Base-by-base conservation (phyloP, 768 basidiomycete species). In the Clathrus columnatus region DNA sequence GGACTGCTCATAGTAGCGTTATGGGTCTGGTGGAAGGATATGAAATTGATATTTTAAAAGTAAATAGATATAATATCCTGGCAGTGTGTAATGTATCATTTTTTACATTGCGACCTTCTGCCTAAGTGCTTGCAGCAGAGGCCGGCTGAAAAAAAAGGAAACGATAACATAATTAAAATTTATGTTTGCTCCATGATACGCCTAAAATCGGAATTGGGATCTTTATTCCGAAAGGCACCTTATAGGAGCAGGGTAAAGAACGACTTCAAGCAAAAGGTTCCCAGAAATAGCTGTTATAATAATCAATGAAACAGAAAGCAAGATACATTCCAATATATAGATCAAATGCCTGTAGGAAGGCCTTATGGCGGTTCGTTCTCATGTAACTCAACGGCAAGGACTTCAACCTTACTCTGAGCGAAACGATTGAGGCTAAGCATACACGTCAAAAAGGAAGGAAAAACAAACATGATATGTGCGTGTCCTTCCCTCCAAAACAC, bases 121-220 rank as follows among this genome's bases (percentile, higher is more conserved):
- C 23, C 4, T 7, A 18, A 26, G 17, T 2, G 16, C 20, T 14
- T n/a, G 16, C 5, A 16, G 28, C 5, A 48, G 47, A 5, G 23
- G 58, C 23, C 14, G 45, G 27, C 51, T 47, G 54, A 21, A 41
- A 28, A 30, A 41, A 43, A 10, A 42, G 20, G 42, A 51, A 44
- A 18, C 20, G 17, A 17, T 6, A 48, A 27, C 7, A 18, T 8
- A 23, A 48, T 23, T 20, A 24, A 26, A 44, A 29, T 71, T 54
- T 54, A 71, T 87, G 36, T 87, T 62, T 78, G 86, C 84, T 84
- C 82, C 80, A 83, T 73, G 68, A 87, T 87, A 87, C 85, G 82
- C 85, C 84, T 69, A 54, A 57, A 64, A 63, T 67, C 75, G 76
- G 78, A 77, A 73, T 14, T 77, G 76, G 71, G 70, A 63, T 63